phyloP scores from a whole-genome alignment of 352 stramenopile genomes.

The Globisporangium mamillatum region DNA sequence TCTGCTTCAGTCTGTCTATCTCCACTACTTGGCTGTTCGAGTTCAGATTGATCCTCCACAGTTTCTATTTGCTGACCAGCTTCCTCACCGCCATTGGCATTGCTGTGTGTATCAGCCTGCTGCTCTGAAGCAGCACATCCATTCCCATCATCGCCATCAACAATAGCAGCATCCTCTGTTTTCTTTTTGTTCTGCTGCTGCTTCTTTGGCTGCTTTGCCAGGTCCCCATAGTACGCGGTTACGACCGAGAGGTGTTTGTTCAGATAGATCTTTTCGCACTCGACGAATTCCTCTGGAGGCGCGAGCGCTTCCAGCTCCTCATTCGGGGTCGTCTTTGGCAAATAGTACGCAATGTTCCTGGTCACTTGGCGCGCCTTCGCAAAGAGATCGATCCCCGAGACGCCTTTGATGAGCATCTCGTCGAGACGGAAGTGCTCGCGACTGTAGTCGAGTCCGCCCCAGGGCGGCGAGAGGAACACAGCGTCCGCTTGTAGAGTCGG shows the following conservation, averaged over 20 bases:
- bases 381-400: slow-evolving; percentile 66
- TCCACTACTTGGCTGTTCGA: too few relatives aligned
- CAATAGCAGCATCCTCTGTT: too few relatives aligned
- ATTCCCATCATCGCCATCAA: too few relatives aligned
- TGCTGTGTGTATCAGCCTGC: too few relatives aligned
- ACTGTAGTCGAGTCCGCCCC: slow-evolving; percentile 81
- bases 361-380: slow-evolving; percentile 50
- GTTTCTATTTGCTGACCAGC: too few relatives aligned
- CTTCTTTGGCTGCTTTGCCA: slow-evolving; percentile 16
- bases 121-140: too few relatives aligned
- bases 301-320: slow-evolving; percentile 49
- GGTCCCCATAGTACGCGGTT: slow-evolving; percentile 79
- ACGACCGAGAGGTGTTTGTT: slow-evolving; percentile 81
- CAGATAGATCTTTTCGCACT: slow-evolving; percentile 79
- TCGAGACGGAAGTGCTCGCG: slow-evolving; percentile 55
- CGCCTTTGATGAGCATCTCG: slow-evolving; percentile 61
- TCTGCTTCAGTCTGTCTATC: too few relatives aligned
- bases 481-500: slow-evolving; percentile 75
- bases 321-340: slow-evolving; percentile 65
- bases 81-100: too few relatives aligned
- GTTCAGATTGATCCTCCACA: too few relatives aligned
- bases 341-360: slow-evolving; percentile 81
- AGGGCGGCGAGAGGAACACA: slow-evolving; percentile 91
- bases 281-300: slow-evolving; percentile 41
- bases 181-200: too few relatives aligned